Base-by-base conservation (phyloP, 495 filamentous ascomycete genomes). In the Cryomyces minteri region DNA sequence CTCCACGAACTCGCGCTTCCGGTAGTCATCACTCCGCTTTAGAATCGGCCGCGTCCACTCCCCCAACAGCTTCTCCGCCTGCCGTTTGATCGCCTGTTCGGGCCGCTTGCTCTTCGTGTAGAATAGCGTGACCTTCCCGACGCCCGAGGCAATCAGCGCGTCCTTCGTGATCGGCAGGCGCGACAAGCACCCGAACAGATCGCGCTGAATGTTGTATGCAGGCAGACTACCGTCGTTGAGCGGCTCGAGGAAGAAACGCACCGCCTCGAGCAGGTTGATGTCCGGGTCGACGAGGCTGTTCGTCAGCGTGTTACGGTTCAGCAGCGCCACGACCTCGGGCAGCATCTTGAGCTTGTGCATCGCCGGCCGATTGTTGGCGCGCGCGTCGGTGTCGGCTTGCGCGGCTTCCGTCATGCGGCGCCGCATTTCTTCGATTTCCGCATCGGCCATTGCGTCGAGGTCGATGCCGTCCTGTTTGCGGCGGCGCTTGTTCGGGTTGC, bases 11-110 rank as follows among this genome's bases (percentile, higher is more conserved):
- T 68, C 76, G 32, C 82, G 76, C 67, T 90, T 87, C 58, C 80
- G 80, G 64, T 90, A 94, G 58, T 94, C 84, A 50, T 94, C 85
- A 48, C 77, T 90, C 43, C 85, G 77, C 61, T 90, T 88, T 40
- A 99, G 71, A 46, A 95, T 92, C n/a, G 88, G 85, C 7, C 92
- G 74, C 40, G 84, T 93, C 92, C 92, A 99, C 59, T 96, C 92
- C 25, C 81, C 82, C 31, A 96, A 64, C 31, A 96, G 68, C 34
- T 80, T 76, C 67, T 96, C 87, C 0, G 92, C 92, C 57, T 81
- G 79, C 42, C 88, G 83, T 69, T 95, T 95, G 71, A 99, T 94
- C 44, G 68, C 69, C 5, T 74, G 63, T 63, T 94, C 80, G 5
- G 84, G 81, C 39, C 80, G 77, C 67, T 84, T 88, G 70, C 81